Evolutionary conservation across 345 rosid genomes (phyloP).

Genomic region (Moringa oleifera): DNA sequence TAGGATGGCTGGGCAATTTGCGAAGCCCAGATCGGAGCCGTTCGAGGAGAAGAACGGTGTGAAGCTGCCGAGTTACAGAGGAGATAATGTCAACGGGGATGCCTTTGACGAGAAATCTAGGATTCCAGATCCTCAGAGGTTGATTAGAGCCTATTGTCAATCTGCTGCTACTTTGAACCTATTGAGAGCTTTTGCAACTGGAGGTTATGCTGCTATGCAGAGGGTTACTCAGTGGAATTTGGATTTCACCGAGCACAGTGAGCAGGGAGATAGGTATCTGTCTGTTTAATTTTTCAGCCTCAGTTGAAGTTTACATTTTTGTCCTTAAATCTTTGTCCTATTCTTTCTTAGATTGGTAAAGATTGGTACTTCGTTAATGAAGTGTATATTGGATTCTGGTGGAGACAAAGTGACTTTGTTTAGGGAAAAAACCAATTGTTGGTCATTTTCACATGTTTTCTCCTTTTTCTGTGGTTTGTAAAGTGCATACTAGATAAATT

Average conservation of each 20-base stretch:
- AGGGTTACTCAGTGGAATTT: constrained; percentile 80
- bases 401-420: background rate
- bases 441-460: constrained; percentile 4
- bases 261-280: constrained; percentile 67
- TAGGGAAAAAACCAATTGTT: background rate
- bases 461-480: background rate
- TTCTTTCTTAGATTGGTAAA: background rate
- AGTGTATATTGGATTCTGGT: too few species aligned
- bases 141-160: constrained; percentile 73
- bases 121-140: constrained; percentile 61
- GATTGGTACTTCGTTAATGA: too few species aligned
- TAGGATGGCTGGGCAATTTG: constrained; percentile 81
- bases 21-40: constrained; percentile 64
- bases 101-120: constrained; percentile 53
- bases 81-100: constrained; percentile 69
- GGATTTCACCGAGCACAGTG: constrained; percentile 60
- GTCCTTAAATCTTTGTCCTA: background rate
- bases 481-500: too few species aligned
- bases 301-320: background rate
- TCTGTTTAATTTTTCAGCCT: background rate
- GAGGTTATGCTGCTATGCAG: constrained; percentile 84
- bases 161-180: constrained; percentile 79
- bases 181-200: constrained; percentile 74
- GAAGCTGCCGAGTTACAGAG: constrained; percentile 71
- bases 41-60: constrained; percentile 63